phyloP scores from a whole-genome alignment of 768 basidiomycete species.

The Pulveroboletus sp. region DNA sequence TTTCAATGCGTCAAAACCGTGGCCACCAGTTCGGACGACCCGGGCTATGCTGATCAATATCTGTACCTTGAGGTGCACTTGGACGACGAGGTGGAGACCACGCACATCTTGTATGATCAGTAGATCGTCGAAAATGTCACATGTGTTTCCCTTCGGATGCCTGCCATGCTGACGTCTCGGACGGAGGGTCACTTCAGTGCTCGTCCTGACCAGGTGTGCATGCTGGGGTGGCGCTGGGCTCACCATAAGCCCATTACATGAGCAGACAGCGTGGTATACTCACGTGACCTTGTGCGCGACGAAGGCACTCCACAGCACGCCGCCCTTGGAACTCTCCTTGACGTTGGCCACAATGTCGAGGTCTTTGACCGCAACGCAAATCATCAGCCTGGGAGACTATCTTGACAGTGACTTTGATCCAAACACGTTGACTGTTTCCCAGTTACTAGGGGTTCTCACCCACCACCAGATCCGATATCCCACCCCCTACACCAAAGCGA shows the following conservation, averaged over 20 bases:
- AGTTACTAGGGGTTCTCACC: conserved; percentile 70
- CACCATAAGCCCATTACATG: no score
- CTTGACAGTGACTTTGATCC: conserved; percentile 78
- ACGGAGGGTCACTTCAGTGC: conserved; percentile 8
- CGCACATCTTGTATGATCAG: not conserved
- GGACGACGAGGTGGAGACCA: not conserved
- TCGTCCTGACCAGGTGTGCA: conserved; percentile 3
- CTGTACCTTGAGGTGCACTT: conserved; percentile 15
- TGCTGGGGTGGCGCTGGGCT: not conserved
- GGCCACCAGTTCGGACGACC: conserved; percentile 47
- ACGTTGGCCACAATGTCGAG: conserved; percentile 54
- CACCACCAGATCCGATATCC: conserved; percentile 76
- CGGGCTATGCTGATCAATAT: conserved; percentile 39
- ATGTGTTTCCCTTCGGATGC: not conserved
- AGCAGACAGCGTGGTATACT: not conserved
- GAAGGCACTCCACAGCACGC: not conserved
- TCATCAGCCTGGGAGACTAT: conserved; percentile 72
- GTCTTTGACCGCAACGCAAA: conserved; percentile 65
- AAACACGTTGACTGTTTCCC: conserved; percentile 67
- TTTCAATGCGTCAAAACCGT: conserved; percentile 24
- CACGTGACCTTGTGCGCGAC: conserved; percentile 22
- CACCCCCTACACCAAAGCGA: conserved; percentile 70
- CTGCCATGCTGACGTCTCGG: conserved; percentile 9
- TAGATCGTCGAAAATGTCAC: no score
- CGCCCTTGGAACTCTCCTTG: conserved; percentile 1